Percentiles rank a stretch among this genome's conserved stretches.
These are phyloP conservation scores for Asterella californica DNA, from an alignment of 225 moss, liverwort and hornwort genomes.

Conservation along the genomic window DNA sequence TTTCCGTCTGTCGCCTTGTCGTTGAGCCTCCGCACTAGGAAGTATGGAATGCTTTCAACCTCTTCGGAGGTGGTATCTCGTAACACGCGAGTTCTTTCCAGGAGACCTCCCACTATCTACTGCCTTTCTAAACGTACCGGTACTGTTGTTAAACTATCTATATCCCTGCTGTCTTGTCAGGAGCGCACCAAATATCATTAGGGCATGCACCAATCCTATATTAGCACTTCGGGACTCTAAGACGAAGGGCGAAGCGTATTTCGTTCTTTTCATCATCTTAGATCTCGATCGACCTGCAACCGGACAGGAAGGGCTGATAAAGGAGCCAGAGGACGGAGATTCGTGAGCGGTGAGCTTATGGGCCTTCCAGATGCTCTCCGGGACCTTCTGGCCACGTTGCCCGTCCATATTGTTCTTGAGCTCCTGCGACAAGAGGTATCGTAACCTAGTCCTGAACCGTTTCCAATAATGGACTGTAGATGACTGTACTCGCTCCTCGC, in stretches of 20 bases:
- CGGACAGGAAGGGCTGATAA: neutral
- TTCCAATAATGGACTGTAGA: neutral
- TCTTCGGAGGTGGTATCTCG: neutral
- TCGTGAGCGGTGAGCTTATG: constrained; percentile 1
- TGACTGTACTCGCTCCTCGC: neutral
- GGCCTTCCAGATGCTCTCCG: constrained; percentile 31
- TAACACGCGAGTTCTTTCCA: neutral
- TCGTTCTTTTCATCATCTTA: neutral
- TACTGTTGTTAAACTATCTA: neutral
- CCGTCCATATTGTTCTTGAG: constrained; percentile 27
- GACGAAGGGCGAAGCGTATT: neutral
- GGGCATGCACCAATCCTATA: neutral
- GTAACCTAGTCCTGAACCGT: neutral
- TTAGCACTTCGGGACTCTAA: neutral
- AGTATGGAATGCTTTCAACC: neutral
- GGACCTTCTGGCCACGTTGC: constrained; percentile 30
- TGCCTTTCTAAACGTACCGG: too few species aligned
- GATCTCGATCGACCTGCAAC: neutral
- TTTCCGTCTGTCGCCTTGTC: neutral
- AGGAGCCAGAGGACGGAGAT: neutral
- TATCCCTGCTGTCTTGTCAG: neutral
- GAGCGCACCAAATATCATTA: neutral
- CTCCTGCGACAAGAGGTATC: constrained; percentile 36
- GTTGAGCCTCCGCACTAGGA: neutral
- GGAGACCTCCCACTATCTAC: neutral